Evolutionary conservation across 331 rosid genomes (phyloP), one percentile per base, ranked within the genome.

Genomic region (Quercus phellos): DNA sequence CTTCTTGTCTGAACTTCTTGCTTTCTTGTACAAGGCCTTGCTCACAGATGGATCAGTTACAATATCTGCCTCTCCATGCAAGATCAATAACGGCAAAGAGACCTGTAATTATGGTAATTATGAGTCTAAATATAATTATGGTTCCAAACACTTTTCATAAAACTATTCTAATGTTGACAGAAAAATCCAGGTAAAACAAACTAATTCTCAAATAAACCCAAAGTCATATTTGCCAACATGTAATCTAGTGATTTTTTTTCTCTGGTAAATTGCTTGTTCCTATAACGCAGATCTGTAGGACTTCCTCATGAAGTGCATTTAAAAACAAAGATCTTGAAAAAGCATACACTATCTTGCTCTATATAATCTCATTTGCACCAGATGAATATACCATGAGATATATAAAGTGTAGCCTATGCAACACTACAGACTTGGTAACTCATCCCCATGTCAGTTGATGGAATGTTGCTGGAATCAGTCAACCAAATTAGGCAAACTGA

Each of bases 41-140:
- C 98, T 94, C 77, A 92, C 97, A 55, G 95, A 88, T 24, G 95
- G 93, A 73, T 94, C 98, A 0, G 98, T 94, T 81, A 94, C 96
- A 5, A 16, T 88, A 78, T 92, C 98, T 68, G 90, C 92, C 74
- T 90, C 90, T 29, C 98, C 98, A 70, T 94, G 98, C 79, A 94
- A 90, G 83, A 94, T 88, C 42, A 94, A 73, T 50, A 92, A 72
- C 27, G 98, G 97, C 77, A 94, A 80, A 81, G 93, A 89, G 66
- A 94, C 90, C 98, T 91, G 85, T 17, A 64, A 68, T 12, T 71
- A 81, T 72, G 60, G 22, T 26, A 71, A 77, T 68, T 46, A 17
- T 58, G 46, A 18, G 51, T 35, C 9, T 30, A 54, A 60, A 67
- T 51, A 55, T 1, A 56, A 12, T 58, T 4, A 58, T 13, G 5